These are phyloP conservation scores for Uronychia binucleata DNA, from an alignment of 73 alveolate species.

Conservation along the genomic window DNA sequence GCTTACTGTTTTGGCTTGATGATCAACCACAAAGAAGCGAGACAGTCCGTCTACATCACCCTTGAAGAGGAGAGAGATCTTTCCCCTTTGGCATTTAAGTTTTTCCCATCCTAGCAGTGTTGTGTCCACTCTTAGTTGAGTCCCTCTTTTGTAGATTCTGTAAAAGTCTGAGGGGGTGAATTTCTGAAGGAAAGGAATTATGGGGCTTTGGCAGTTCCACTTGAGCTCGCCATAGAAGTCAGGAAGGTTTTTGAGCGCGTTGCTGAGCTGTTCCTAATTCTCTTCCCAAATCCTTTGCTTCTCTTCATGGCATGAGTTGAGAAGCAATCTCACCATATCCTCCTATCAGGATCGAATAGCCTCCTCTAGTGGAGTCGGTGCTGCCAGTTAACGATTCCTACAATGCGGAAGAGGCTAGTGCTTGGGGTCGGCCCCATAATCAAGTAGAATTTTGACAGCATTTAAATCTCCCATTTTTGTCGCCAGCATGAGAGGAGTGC, in stretches of 20 bases:
- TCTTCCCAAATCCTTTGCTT: constrained; percentile 27
- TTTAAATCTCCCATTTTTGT: constrained; percentile 51
- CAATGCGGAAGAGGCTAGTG: constrained; percentile 16
- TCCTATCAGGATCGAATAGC: background rate
- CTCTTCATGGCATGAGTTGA: constrained; percentile 31
- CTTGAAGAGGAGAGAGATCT: constrained; percentile 34
- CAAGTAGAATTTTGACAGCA: constrained; percentile 63
- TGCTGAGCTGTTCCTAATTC: constrained; percentile 39
- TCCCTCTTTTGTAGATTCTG: constrained; percentile 51
- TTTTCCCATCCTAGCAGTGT: constrained; percentile 33
- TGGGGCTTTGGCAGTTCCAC: constrained; percentile 48
- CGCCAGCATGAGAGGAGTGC: constrained; percentile 75
- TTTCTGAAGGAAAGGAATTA: constrained; percentile 51
- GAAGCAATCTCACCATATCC: constrained; percentile 25
- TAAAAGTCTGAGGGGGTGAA: constrained; percentile 59
- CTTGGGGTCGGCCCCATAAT: constrained; percentile 67
- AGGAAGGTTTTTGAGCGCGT: constrained; percentile 50
- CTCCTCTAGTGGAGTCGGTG: background rate
- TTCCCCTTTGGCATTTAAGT: constrained; percentile 30
- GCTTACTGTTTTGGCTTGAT: constrained; percentile 3
- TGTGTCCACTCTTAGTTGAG: constrained; percentile 45
- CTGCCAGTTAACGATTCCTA: background rate
- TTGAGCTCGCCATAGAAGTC: constrained; percentile 50
- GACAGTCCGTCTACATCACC: constrained; percentile 22
- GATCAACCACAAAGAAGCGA: constrained; percentile 35